Percentiles rank a stretch among this genome's conserved stretches.
Evolutionary conservation across 2,329 filamentous ascomycete species (phyloP).

Genomic region (Exophiala viscosa): DNA sequence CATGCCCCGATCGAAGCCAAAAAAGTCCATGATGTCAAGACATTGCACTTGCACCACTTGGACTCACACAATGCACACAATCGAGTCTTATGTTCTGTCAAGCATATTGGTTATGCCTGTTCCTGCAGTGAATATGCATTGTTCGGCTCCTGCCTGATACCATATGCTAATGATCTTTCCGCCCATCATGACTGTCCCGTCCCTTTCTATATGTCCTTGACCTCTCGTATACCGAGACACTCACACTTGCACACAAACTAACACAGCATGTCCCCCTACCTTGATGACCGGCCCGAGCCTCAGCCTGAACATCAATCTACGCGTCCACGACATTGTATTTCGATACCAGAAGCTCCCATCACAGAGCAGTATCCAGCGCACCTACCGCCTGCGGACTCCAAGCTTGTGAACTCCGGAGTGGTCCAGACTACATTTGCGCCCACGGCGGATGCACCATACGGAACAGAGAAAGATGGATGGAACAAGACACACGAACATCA

Average conservation of each 20-base stretch:
- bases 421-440: conserved; percentile 36
- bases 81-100: not conserved
- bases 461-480: conserved; percentile 35
- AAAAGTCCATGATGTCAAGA: conserved; percentile 12
- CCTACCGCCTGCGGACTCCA: not conserved
- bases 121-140: not conserved
- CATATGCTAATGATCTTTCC: too few relatives aligned
- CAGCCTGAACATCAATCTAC: too few relatives aligned
- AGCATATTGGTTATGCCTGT: not conserved
- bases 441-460: conserved; percentile 34
- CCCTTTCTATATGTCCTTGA: not conserved
- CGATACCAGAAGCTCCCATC: conserved; percentile 6
- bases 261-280: not conserved
- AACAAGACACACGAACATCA: conserved; percentile 32
- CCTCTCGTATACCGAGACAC: not conserved
- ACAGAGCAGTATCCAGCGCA: conserved; percentile 5
- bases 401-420: conserved; percentile 28
- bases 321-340: not conserved
- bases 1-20: too few relatives aligned
- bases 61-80: not conserved
- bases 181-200: not conserved
- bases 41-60: not conserved
- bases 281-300: not conserved
- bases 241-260: not conserved
- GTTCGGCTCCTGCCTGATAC: too few relatives aligned